Evolutionary conservation across 2,329 filamentous ascomycete genomes (phyloP).

Genomic region (Talaromyces albobiverticillius): DNA sequence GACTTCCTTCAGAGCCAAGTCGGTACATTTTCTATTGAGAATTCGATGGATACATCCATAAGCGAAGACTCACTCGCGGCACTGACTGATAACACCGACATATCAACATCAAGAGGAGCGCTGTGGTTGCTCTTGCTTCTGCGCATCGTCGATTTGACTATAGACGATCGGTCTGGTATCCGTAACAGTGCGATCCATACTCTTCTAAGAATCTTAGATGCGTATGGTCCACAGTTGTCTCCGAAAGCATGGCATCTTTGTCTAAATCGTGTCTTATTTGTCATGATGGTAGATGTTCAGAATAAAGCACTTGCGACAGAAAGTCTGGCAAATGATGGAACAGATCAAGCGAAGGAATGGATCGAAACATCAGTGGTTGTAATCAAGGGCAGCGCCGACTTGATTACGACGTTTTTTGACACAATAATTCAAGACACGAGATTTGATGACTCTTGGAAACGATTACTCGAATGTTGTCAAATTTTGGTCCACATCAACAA

Average conservation of each 20-base stretch:
- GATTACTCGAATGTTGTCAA: constrained; percentile 68
- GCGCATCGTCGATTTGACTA: constrained; percentile 37
- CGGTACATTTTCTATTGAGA: constrained; percentile 38
- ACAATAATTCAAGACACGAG: constrained; percentile 63
- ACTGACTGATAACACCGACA: constrained; percentile 58
- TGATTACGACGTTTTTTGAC: constrained; percentile 74
- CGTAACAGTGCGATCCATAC: constrained; percentile 76
- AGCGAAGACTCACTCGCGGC: constrained; percentile 57
- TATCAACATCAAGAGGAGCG: constrained; percentile 53
- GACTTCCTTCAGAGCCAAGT: constrained; percentile 68
- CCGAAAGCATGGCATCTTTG: constrained; percentile 80
- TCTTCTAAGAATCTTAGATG: constrained; percentile 84
- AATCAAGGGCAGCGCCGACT: constrained; percentile 66
- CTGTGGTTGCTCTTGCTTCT: constrained; percentile 36
- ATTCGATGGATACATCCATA: constrained; percentile 42
- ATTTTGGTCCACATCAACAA: constrained; percentile 60
- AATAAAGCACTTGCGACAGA: constrained; percentile 36
- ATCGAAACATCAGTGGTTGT: constrained; percentile 73
- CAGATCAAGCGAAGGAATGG: constrained; percentile 55
- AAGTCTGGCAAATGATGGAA: constrained; percentile 20
- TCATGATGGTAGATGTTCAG: constrained; percentile 69
- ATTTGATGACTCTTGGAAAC: constrained; percentile 72
- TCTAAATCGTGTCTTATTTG: constrained; percentile 76
- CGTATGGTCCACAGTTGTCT: constrained; percentile 76
- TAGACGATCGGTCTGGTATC: constrained; percentile 38